These are phyloP conservation scores for Tricladium varicosporioides DNA, from an alignment of 2,329 filamentous ascomycete genomes.

Conservation along the genomic window DNA sequence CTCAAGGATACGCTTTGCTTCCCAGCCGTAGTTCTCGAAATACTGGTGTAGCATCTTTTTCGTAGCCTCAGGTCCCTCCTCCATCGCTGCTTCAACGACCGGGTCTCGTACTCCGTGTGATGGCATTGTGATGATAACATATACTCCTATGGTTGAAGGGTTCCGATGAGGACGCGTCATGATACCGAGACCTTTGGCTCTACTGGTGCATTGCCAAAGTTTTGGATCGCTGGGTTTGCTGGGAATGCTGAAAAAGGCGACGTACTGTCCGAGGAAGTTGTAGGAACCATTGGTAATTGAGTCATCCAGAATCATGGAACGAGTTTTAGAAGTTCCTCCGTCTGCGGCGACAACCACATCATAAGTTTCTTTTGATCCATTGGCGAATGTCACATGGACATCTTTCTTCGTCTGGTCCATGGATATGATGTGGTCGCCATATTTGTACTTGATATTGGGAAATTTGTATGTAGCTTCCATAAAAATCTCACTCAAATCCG, in stretches of 20 bases:
- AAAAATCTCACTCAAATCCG: constrained; percentile 39
- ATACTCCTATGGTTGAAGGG: background rate
- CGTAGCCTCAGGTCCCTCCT: background rate
- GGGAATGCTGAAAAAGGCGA: constrained; percentile 8
- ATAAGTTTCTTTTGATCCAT: background rate
- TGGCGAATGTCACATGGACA: background rate
- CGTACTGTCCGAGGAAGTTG: constrained; percentile 1
- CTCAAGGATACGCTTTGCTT: constrained; percentile 38
- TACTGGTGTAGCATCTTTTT: background rate
- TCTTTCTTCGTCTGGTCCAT: background rate
- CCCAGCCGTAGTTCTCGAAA: background rate
- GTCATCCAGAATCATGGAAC: constrained; percentile 39
- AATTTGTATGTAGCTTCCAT: constrained; percentile 33
- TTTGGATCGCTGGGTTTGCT: constrained; percentile 3
- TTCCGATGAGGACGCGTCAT: constrained; percentile 10
- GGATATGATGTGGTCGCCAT: background rate
- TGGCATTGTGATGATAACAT: background rate
- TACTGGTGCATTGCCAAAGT: constrained; percentile 1
- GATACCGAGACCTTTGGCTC: constrained; percentile 1
- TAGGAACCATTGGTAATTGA: constrained; percentile 6
- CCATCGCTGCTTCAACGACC: background rate
- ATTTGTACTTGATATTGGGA: background rate
- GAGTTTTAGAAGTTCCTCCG: constrained; percentile 48
- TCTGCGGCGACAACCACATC: constrained; percentile 51
- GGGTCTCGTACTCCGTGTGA: background rate